Evolutionary conservation across 106 monocot genomes (phyloP), one percentile per base, ranked within the genome.

Genomic region (Dactylorhiza incarnata): DNA sequence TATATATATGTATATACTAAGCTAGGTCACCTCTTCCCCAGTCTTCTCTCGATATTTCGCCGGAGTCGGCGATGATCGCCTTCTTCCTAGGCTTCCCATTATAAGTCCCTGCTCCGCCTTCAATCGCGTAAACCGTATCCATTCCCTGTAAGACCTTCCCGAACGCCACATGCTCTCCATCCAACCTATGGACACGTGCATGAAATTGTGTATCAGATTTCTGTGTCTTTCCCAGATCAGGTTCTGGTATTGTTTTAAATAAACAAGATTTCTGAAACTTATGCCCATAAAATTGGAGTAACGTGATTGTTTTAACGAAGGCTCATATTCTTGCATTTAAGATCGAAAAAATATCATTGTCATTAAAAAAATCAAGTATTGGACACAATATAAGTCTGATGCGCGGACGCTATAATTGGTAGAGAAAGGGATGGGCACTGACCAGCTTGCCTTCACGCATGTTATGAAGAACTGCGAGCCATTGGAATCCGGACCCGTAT

Each of bases 381-480:
- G 8, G 7, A 20, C 58, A 19, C 19, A 6, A n/a, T n/a, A n/a
- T n/a, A n/a, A n/a, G n/a, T n/a, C n/a, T n/a, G n/a, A n/a, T n/a
- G n/a, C n/a, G n/a, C n/a, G n/a, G n/a, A n/a, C n/a, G n/a, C 22
- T 20, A 59, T 59, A 22, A 59, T 20, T 65, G 26, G 26, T 29
- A 10, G 29, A 26, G 29, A 10, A 26, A 29, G 9, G 8, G 9
- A 11, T 49, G 49, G 3, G 72, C 9, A 72, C 44, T 80, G 76
- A 95, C 95, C 95, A 96, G 85, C 79, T 85, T 73, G 95, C 84
- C 75, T 96, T 96, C 43, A 96, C 81, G 6, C 93, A 93, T 37
- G 95, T 96, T 82, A 96, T 96, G 84, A 93, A 93, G 73, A 96
- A 96, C 71, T 96, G 95, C 10, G 88, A 96, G 68, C 93, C 95